Evolutionary conservation across 1,284 basidiomycete species (phyloP), one percentile per base, ranked within the genome.

Genomic region (Pseudozyma sp.): DNA sequence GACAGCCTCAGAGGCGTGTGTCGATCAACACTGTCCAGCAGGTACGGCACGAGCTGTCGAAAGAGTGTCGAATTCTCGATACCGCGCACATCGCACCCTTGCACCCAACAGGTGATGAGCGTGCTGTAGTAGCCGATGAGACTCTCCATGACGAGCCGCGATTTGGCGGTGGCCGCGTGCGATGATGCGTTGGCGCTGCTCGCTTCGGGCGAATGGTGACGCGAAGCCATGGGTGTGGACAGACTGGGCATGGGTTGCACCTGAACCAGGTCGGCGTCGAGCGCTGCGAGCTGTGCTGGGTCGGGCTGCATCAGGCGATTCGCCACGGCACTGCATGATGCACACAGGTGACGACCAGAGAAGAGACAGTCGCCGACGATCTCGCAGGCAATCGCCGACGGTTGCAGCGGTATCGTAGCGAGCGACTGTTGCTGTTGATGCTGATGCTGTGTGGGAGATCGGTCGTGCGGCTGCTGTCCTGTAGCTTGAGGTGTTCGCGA

Each of bases 291-390:
- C 13, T 58, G 58, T 1, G 54, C 54, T 17, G 54, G 49, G 16
- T 66, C 68, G 5, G 68, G 58, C 29, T 71, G 58, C 58, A 71
- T 64, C 17, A 71, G 63, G 5, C 68, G 68, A 47, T 62, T 71
- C 5, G 68, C 68, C 16, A 71, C 68, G 5, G 68, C 63, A 24
- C 58, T 62, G 59, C 68, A 71, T 0, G 68, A 57, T 4, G 63
- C 45, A 19, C 68, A 71, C 6, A 66, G 54, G 30, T 62, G 54
- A 14, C 58, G 62, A 8, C 68, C 68, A 2, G 63, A 71, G 35
- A 71, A 71, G 46, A 71, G 68, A 29, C 68, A 71, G 47, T 71
- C 68, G 24, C 68, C 68, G 11, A 71, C 63, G 9, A 71, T 71
- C 54, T 71, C 68, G 43, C 68, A 71, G 2, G 68, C 54, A 5